A percentile compares a stretch with the other conserved stretches of the same genome.
Conservation (phyloP, 306 rosid genomes). For the Trifolium fragiferum region DNA sequence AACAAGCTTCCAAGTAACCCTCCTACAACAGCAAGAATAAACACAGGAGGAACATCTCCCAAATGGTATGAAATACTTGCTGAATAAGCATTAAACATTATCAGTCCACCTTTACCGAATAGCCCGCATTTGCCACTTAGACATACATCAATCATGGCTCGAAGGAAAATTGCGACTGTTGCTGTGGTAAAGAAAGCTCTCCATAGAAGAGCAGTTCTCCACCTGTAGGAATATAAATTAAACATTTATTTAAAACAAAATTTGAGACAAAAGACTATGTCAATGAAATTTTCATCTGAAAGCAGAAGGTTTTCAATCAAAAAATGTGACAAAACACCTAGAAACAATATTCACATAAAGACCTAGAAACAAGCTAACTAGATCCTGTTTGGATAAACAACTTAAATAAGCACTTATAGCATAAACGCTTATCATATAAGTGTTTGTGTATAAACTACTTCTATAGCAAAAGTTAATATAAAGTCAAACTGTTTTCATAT, state of each 20-base stretch:
- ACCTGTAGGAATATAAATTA: conserved; percentile 63
- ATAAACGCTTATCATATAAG: background rate
- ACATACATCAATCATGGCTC: conserved; percentile 85
- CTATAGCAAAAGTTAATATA: too few relatives aligned
- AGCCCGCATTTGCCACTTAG: conserved; percentile 84
- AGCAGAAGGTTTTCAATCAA: conserved; percentile 33
- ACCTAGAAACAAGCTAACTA: conserved; percentile 12
- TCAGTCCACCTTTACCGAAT: conserved; percentile 96
- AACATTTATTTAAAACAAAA: background rate
- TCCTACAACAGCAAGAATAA: conserved; percentile 76
- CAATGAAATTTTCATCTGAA: conserved; percentile 17
- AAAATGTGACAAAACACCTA: background rate
- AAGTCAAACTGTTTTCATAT: too few relatives aligned
- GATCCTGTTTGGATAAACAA: too few relatives aligned
- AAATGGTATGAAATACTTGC: conserved; percentile 71
- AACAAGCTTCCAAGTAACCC: conserved; percentile 88
- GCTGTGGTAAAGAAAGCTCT: conserved; percentile 95
- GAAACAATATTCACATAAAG: conserved; percentile 17
- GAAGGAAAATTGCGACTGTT: conserved; percentile 81
- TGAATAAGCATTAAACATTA: conserved; percentile 89
- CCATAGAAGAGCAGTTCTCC: conserved; percentile 97
- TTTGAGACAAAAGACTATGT: conserved; percentile 19
- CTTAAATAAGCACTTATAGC: background rate
- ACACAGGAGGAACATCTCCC: conserved; percentile 76
- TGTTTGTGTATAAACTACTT: too few relatives aligned